Evolutionary conservation across 2,329 filamentous ascomycete species (phyloP), one percentile per base, ranked within the genome.

Genomic region (Pyricularia pennisetigena): DNA sequence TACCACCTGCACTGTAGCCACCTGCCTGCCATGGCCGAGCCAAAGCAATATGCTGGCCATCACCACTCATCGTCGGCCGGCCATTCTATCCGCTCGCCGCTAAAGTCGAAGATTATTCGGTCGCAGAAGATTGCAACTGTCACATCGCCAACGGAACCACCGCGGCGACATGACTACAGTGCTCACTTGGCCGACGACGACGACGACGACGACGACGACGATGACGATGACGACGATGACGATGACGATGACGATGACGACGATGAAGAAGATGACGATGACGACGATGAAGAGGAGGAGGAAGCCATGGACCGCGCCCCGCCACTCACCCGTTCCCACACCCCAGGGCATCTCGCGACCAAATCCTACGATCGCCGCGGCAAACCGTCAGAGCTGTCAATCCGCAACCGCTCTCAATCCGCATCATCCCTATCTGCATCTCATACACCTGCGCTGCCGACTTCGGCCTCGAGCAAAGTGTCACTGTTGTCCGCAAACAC

Each of bases 311-410:
- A 79, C 70, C 77, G 74, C 68, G 73, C 74, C 23, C 68, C 76
- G 70, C 77, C 81, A 65, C 74, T 85, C 63, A 79, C 81, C 30
- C 82, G 86, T 71, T 88, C 83, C 74, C 86, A 89, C 74, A 89
- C 86, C 1, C 86, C 86, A 1, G 86, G 86, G 69, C 86, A 88
- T 72, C 80, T 88, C 59, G 78, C 87, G 14, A 82, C 83, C 71
- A 88, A 85, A 78, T 86, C 83, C 77, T 82, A 83, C 70, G 80
- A 82, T 68, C 79, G 79, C 69, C 80, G 82, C 69, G 80, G 81
- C 67, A 85, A 83, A 71, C 76, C 82, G 30, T 82, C 84, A 29
- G 85, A 87, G 68, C 76, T 83, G 54, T 78, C 83, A 64, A 80
- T 85, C 69, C 82, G 85, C 29, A 82, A 85, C 70, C 82, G 85